phyloP scores from a whole-genome alignment of 2,329 filamentous ascomycete genomes.

The Curvularia hawaiiensis region DNA sequence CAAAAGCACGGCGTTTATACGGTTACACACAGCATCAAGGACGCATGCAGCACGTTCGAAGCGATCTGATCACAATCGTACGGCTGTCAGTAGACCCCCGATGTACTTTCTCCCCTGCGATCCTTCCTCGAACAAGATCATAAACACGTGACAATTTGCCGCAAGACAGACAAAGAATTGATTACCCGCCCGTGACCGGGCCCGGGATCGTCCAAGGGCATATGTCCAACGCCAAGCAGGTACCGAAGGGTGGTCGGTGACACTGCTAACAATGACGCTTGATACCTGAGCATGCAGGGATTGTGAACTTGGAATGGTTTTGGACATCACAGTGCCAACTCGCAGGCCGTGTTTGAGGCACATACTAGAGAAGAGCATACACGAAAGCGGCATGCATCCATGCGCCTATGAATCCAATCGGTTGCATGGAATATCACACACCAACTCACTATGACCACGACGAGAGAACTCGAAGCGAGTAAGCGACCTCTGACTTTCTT shows the following conservation, averaged over 20 bases:
- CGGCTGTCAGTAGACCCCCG: conserved; percentile 1
- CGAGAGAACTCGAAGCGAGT: neutral
- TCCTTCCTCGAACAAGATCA: neutral
- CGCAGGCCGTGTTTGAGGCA: neutral
- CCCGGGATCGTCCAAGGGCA: neutral
- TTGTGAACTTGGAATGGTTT: neutral
- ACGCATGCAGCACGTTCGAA: neutral
- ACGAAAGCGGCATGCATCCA: neutral
- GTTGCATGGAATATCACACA: neutral
- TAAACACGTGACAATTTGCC: neutral
- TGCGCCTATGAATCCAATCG: neutral
- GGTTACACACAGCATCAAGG: neutral
- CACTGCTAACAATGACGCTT: neutral
- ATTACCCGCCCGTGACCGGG: neutral
- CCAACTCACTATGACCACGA: neutral
- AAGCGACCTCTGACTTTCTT: neutral
- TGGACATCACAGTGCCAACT: neutral
- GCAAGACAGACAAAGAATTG: neutral
- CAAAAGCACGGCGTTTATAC: neutral
- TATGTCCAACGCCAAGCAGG: conserved; percentile 4
- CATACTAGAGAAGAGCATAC: neutral
- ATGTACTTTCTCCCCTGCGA: conserved; percentile 5
- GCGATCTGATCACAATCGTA: conserved; percentile 5
- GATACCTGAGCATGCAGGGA: neutral
- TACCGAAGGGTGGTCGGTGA: conserved; percentile 8